These are phyloP conservation scores for Coemansia sp. DNA, from an alignment of 192 early-diverging fungal genomes.

Conservation along the genomic window DNA sequence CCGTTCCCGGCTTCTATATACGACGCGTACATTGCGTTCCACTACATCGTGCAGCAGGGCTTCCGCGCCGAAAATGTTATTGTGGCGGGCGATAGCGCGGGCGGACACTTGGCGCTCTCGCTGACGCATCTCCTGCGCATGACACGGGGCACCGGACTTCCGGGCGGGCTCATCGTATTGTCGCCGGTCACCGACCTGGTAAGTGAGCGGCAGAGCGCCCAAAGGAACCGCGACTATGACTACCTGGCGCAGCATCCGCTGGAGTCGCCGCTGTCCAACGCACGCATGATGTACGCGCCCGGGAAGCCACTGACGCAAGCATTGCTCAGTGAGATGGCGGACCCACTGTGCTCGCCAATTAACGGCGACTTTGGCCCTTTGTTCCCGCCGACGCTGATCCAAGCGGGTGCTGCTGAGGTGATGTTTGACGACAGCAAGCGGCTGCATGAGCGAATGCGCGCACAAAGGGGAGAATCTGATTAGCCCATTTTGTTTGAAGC, in stretches of 20 bases:
- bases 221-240: constrained; percentile 19
- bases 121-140: constrained; percentile 60
- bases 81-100: constrained; percentile 66
- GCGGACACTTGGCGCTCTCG: constrained; percentile 60
- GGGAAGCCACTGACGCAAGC: too few relatives aligned
- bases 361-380: too few relatives aligned
- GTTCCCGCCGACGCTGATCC: constrained; percentile 42
- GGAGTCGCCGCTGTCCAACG: constrained; percentile 10
- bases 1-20: constrained; percentile 59
- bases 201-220: background rate
- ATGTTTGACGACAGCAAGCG: constrained; percentile 26
- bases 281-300: constrained; percentile 29
- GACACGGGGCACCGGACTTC: constrained; percentile 36
- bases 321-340: too few relatives aligned
- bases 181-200: constrained; percentile 41
- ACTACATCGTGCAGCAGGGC: constrained; percentile 55
- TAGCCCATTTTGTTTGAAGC: background rate
- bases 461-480: background rate
- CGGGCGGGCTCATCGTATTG: constrained; percentile 55
- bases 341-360: too few relatives aligned
- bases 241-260: constrained; percentile 8
- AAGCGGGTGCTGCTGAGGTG: constrained; percentile 26
- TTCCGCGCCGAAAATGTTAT: constrained; percentile 60
- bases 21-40: constrained; percentile 58
- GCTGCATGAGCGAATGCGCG: constrained; percentile 17